phyloP scores from a whole-genome alignment of 1,139 yeast genomes.

The Eremothecium sinecaudum region DNA sequence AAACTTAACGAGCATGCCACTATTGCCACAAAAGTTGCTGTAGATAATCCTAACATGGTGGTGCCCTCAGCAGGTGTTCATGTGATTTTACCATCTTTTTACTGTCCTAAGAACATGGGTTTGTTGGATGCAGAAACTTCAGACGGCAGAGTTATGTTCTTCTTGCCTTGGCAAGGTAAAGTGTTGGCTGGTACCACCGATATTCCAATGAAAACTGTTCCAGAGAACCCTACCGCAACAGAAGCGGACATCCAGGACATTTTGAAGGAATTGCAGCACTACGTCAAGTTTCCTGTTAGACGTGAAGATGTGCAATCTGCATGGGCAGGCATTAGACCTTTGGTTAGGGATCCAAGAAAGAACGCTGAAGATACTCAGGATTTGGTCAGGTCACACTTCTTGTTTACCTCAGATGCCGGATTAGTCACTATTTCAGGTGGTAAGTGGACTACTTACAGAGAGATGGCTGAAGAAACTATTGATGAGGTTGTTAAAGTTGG shows the following conservation, averaged over 20 bases:
- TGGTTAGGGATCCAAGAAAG: slow-evolving; percentile 76
- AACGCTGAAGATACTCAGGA: slow-evolving; percentile 59
- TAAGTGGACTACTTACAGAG: slow-evolving; percentile 97
- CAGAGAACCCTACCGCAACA: slow-evolving; percentile 74
- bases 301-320: slow-evolving; percentile 90
- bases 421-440: slow-evolving; percentile 91
- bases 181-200: slow-evolving; percentile 96
- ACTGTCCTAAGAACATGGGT: slow-evolving; percentile 83
- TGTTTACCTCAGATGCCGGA: slow-evolving; percentile 62
- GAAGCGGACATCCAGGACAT: slow-evolving; percentile 89
- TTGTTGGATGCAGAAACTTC: slow-evolving; percentile 84
- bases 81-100: slow-evolving; percentile 83
- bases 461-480: slow-evolving; percentile 94
- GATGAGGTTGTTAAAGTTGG: slow-evolving; percentile 56
- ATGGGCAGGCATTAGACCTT: slow-evolving; percentile 95
- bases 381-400: slow-evolving; percentile 81
- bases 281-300: slow-evolving; percentile 78
- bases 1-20: slow-evolving; percentile 14
- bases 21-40: slow-evolving; percentile 21
- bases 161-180: slow-evolving; percentile 97
- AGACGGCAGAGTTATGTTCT: slow-evolving; percentile 95
- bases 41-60: slow-evolving; percentile 55
- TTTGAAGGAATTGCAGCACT: slow-evolving; percentile 77
- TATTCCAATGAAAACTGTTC: slow-evolving; percentile 64
- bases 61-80: slow-evolving; percentile 92